These are phyloP conservation scores for Euphrasia confusa DNA, from an alignment of 257 asterid genomes.

Conservation along the genomic window DNA sequence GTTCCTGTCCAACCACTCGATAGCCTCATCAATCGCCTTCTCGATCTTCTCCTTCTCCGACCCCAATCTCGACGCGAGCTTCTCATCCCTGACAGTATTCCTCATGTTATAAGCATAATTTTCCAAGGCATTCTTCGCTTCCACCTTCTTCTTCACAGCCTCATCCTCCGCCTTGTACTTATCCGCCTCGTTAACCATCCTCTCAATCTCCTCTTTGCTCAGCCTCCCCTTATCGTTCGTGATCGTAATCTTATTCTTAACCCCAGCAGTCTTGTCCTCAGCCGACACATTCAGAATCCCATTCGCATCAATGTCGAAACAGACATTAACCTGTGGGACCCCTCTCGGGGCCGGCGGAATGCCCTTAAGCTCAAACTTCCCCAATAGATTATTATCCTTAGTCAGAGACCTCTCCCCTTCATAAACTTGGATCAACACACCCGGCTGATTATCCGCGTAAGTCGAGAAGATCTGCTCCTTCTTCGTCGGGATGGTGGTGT, in stretches of 20 bases:
- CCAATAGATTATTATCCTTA: slow-evolving; percentile 31
- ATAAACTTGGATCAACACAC: slow-evolving; percentile 31
- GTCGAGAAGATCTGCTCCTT: slow-evolving; percentile 37
- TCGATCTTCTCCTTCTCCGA: slow-evolving; percentile 32
- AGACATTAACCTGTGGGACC: slow-evolving; percentile 35
- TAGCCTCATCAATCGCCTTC: slow-evolving; percentile 28
- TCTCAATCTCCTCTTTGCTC: slow-evolving; percentile 38
- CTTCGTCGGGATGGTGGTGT: slow-evolving; percentile 36
- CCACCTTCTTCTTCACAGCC: slow-evolving; percentile 37
- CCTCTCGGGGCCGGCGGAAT: slow-evolving; percentile 38
- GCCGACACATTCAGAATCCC: slow-evolving; percentile 36
- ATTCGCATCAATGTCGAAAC: slow-evolving; percentile 38
- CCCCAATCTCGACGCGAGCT: slow-evolving; percentile 26
- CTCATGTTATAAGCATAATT: slow-evolving; percentile 39
- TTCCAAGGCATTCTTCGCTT: slow-evolving; percentile 32
- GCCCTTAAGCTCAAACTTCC: slow-evolving; percentile 34
- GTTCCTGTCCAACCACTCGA: slow-evolving; percentile 38
- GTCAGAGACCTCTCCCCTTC: slow-evolving; percentile 36
- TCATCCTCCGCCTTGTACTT: slow-evolving; percentile 37
- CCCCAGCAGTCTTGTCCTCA: slow-evolving; percentile 38
- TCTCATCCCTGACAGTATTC: slow-evolving; percentile 38
- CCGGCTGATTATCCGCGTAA: slow-evolving; percentile 32
- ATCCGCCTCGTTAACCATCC: slow-evolving; percentile 40
- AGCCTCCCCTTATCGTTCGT: slow-evolving; percentile 34
- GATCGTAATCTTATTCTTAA: slow-evolving; percentile 38